Percentiles rank a stretch among this genome's conserved stretches.
Evolutionary conservation across 1,284 basidiomycete genomes (phyloP).

Genomic region (Ustilago bromivora): DNA sequence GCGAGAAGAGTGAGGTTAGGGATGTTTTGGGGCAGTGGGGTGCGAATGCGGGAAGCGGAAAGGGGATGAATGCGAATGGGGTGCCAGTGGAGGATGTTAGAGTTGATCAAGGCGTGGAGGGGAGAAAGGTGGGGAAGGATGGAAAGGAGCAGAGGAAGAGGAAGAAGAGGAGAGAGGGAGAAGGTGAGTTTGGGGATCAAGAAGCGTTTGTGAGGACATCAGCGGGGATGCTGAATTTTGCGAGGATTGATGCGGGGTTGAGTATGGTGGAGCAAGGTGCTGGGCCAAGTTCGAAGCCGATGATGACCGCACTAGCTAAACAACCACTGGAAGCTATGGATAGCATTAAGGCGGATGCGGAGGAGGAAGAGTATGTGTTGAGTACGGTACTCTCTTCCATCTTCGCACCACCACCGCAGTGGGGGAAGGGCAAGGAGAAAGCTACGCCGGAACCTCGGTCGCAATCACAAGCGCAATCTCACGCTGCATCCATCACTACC

Average conservation of each 20-base stretch:
- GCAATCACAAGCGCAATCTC: conserved; percentile 11
- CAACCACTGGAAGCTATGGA: conserved; percentile 30
- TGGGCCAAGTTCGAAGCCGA: conserved; percentile 42
- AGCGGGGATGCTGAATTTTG: conserved; percentile 75
- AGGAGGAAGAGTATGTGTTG: conserved; percentile 28
- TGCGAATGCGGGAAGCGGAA: not conserved
- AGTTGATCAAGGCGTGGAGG: not conserved
- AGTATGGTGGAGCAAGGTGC: conserved; percentile 13
- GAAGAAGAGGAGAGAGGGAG: conserved; percentile 17
- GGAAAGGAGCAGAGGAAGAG: conserved; percentile 14
- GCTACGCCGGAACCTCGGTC: conserved; percentile 33
- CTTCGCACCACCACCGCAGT: conserved; percentile 19
- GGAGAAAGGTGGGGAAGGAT: not conserved
- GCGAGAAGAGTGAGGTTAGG: conserved; percentile 80
- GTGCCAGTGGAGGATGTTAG: not conserved
- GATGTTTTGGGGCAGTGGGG: conserved; percentile 64
- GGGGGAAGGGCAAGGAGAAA: conserved; percentile 44
- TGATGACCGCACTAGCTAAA: conserved; percentile 15
- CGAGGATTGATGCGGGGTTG: conserved; percentile 44
- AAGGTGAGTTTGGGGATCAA: conserved; percentile 66
- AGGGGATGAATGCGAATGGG: not conserved
- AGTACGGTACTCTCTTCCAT: conserved; percentile 25
- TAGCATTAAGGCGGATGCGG: conserved; percentile 22
- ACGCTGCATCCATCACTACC: conserved; percentile 12
- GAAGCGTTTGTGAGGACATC: conserved; percentile 82